A percentile compares a stretch with the other conserved stretches of the same genome.
These are phyloP conservation scores for Fusarium subglutinans DNA, from an alignment of 2,329 filamentous ascomycete genomes.

Conservation along the genomic window DNA sequence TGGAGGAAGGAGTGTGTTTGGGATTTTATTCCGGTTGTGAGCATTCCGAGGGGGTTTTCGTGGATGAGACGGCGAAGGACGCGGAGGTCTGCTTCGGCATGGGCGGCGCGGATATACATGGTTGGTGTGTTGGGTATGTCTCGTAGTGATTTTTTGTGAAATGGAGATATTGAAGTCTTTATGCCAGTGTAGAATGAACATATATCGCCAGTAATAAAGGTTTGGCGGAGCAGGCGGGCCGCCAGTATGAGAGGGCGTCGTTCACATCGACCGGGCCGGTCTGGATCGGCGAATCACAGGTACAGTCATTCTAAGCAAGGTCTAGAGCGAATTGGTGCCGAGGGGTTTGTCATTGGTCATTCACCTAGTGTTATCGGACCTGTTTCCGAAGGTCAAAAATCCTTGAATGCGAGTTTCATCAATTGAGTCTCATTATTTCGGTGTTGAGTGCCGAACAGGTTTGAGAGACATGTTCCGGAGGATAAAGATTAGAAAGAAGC, in stretches of 20 bases:
- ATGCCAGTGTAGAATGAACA: background rate
- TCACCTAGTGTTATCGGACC: background rate
- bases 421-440: background rate
- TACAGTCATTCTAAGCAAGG: constrained; percentile 7
- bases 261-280: constrained; percentile 18
- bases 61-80: constrained; percentile 65
- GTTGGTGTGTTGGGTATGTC: accelerated
- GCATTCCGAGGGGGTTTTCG: constrained; percentile 67
- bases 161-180: background rate
- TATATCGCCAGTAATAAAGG: constrained; percentile 8
- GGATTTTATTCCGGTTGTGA: constrained; percentile 69
- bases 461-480: background rate
- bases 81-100: constrained; percentile 60
- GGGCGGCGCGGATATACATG: constrained; percentile 43
- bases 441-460: background rate
- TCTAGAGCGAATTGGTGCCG: background rate
- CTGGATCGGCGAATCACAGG: constrained; percentile 2
- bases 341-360: background rate
- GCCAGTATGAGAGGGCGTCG: background rate
- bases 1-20: constrained; percentile 59
- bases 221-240: constrained; percentile 23
- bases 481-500: too few relatives aligned
- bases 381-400: background rate
- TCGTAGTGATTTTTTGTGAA: accelerated
- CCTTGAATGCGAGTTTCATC: accelerated